Evolutionary conservation across 1,284 basidiomycete species (phyloP).

Genomic region (Sparassis latifolia): DNA sequence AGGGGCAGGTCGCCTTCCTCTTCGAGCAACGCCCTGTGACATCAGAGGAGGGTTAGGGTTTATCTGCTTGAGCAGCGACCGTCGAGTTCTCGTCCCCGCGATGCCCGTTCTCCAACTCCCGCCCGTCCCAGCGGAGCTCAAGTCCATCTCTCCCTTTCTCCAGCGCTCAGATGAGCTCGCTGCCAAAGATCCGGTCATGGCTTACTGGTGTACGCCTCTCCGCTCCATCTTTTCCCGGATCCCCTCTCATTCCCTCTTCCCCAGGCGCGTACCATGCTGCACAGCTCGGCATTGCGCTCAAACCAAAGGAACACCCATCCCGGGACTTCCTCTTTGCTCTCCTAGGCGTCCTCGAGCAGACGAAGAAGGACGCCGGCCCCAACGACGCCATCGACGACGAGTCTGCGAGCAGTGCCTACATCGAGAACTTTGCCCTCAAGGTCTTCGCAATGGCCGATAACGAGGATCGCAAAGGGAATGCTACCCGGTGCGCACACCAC

Average conservation of each 20-base stretch:
- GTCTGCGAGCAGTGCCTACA: constrained; percentile 76
- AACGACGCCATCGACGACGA: constrained; percentile 85
- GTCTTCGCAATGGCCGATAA: constrained; percentile 89
- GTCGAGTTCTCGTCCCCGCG: not conserved
- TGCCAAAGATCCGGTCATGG: constrained; percentile 76
- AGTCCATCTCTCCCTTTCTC: constrained; percentile 70
- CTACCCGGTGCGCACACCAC: constrained; percentile 50
- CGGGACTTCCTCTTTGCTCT: constrained; percentile 71
- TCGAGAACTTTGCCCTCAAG: constrained; percentile 91
- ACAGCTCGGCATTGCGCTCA: constrained; percentile 75
- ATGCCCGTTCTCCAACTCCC: constrained; percentile 42
- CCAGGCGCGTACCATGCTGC: constrained; percentile 87
- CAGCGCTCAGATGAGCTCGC: constrained; percentile 86
- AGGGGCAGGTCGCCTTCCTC: not conserved
- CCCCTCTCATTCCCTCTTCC: constrained; percentile 2
- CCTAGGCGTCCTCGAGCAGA: constrained; percentile 73
- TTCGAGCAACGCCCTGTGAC: not conserved
- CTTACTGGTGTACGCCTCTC: constrained; percentile 83
- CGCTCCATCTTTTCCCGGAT: not conserved
- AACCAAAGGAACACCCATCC: constrained; percentile 52
- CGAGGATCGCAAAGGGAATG: constrained; percentile 75
- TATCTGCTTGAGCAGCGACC: not conserved
- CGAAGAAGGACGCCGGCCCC: constrained; percentile 70
- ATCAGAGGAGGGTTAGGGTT: not conserved
- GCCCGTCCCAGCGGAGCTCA: constrained; percentile 51